Evolutionary conservation across 1,139 yeast genomes (phyloP).

Genomic region (Hansenula lynferdii): DNA sequence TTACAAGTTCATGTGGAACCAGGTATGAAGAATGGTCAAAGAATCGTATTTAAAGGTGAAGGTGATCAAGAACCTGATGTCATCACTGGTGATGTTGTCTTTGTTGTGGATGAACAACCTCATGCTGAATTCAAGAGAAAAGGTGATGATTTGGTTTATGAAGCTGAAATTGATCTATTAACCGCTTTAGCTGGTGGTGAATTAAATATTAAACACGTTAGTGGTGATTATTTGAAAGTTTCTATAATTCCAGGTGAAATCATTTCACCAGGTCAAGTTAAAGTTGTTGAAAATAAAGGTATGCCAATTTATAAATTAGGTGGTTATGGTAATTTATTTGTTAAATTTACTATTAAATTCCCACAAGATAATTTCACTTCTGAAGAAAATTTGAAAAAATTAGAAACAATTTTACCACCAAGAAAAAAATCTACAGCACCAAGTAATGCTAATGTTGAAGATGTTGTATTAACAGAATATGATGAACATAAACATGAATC

Average conservation of each 20-base stretch:
- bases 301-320: conserved; percentile 85
- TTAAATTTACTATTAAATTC: conserved; percentile 70
- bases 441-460: conserved; percentile 68
- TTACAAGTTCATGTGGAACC: conserved; percentile 93
- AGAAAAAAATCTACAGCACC: conserved; percentile 55
- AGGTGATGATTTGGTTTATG: conserved; percentile 83
- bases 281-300: conserved; percentile 91
- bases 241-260: conserved; percentile 89
- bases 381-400: conserved; percentile 61
- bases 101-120: conserved; percentile 84
- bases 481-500: conserved; percentile 56
- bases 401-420: conserved; percentile 64
- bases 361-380: conserved; percentile 58
- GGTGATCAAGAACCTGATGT: conserved; percentile 97
- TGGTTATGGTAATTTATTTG: conserved; percentile 67
- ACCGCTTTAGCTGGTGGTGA: conserved; percentile 98
- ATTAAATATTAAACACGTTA: conserved; percentile 77
- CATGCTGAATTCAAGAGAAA: conserved; percentile 80
- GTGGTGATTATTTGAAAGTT: conserved; percentile 85
- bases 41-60: conserved; percentile 87
- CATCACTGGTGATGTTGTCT: conserved; percentile 95
- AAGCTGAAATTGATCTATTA: conserved; percentile 83
- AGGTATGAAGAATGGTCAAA: conserved; percentile 96
- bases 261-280: conserved; percentile 75
- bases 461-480: conserved; percentile 65